Evolutionary conservation across 1,284 basidiomycete genomes (phyloP).

Genomic region (Microbotryum intermedium): DNA sequence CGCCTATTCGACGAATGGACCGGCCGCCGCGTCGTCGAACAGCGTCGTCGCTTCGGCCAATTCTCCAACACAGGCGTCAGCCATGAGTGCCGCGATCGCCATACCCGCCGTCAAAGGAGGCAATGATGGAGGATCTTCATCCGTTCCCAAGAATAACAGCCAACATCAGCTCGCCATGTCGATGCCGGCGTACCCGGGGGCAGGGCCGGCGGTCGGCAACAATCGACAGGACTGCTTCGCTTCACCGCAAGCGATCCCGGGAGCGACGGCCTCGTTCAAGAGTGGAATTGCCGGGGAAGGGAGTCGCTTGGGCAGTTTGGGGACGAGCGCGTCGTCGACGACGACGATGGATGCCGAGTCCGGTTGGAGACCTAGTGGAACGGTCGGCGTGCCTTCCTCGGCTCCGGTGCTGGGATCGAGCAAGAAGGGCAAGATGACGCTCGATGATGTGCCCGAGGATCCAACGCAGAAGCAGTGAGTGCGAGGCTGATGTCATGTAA

Average conservation of each 20-base stretch:
- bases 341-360: not conserved
- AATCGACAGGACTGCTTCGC: not conserved
- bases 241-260: not conserved
- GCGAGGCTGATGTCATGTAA: not conserved
- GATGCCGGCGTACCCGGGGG: not conserved
- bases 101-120: not conserved
- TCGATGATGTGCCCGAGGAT: conserved; percentile 27
- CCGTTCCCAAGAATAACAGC: no score
- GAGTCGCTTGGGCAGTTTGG: no score
- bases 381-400: not conserved
- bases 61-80: not conserved
- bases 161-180: conserved; percentile 2
- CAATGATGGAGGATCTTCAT: no score
- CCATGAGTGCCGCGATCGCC: not conserved
- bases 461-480: conserved; percentile 11
- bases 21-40: not conserved
- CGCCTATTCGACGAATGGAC: not conserved
- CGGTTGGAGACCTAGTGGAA: not conserved
- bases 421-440: conserved; percentile 9
- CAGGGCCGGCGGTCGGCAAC: not conserved
- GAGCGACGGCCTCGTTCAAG: not conserved
- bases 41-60: not conserved
- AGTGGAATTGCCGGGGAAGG: not conserved
- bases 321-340: not conserved
- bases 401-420: conserved; percentile 2